A percentile compares a stretch with the other conserved stretches of the same genome.
Evolutionary conservation across 1,284 basidiomycete genomes (phyloP).

Genomic region (Fistulinella staudtii): DNA sequence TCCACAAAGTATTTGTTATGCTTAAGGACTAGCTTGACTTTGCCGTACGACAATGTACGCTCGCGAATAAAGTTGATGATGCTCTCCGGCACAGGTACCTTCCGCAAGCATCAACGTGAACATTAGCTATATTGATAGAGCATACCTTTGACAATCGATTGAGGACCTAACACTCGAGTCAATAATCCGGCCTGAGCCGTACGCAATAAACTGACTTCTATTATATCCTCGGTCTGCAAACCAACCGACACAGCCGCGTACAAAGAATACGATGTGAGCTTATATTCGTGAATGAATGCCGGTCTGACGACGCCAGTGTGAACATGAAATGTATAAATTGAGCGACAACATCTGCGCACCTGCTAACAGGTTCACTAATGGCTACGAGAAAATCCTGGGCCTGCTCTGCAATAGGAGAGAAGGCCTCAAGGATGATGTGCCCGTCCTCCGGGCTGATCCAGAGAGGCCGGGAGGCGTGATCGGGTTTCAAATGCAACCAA

Average conservation of each 20-base stretch:
- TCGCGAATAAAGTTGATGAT: constrained; percentile 85
- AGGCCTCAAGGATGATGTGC: constrained; percentile 94
- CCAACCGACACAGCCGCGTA: constrained; percentile 99
- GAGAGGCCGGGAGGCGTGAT: constrained; percentile 86
- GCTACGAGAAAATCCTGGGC: constrained; percentile 98
- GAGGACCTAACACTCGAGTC: constrained; percentile 53
- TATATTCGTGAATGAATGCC: constrained; percentile 98
- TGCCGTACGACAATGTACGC: constrained; percentile 91
- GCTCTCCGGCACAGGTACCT: constrained; percentile 86
- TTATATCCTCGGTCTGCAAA: constrained; percentile 96
- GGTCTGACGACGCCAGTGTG: constrained; percentile 58
- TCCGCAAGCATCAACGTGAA: constrained; percentile 12
- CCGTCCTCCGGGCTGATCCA: constrained; percentile 95
- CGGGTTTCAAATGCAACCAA: constrained; percentile 80
- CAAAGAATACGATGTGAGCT: constrained; percentile 95
- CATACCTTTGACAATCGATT: constrained; percentile 82
- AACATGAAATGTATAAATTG: constrained; percentile 29
- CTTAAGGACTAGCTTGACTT: constrained; percentile 95
- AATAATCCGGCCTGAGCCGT: constrained; percentile 6
- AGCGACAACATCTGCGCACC: constrained; percentile 52
- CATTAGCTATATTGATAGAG: constrained; percentile 1
- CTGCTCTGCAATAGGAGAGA: constrained; percentile 95
- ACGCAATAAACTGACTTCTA: constrained; percentile 69
- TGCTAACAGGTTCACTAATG: constrained; percentile 97
- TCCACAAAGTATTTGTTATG: constrained; percentile 97